These are phyloP conservation scores for Hyphochytrium catenoides DNA, from an alignment of 352 stramenopile species.

Conservation along the genomic window DNA sequence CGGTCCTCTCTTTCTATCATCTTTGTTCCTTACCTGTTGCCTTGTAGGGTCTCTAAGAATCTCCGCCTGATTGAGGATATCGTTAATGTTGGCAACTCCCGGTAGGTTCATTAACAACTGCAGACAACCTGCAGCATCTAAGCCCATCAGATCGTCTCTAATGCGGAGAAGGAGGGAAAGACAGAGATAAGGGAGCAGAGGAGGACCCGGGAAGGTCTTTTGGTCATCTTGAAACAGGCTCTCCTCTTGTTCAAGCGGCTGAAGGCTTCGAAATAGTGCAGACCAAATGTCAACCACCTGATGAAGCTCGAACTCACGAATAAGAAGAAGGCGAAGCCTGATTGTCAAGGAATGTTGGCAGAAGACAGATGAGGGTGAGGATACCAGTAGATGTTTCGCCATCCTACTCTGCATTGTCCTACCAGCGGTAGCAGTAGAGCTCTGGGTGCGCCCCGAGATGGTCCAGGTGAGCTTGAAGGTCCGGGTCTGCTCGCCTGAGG, in stretches of 20 bases:
- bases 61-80: slow-evolving; percentile 11
- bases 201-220: slow-evolving; percentile 22
- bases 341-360: too few relatives aligned
- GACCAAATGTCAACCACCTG: slow-evolving; percentile 35
- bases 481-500: slow-evolving; percentile 19
- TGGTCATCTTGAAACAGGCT: not conserved
- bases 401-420: too few relatives aligned
- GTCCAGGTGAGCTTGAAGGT: slow-evolving; percentile 44
- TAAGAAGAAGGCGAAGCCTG: slow-evolving; percentile 42
- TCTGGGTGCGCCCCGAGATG: slow-evolving; percentile 49
- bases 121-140: slow-evolving; percentile 42
- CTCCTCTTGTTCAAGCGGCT: slow-evolving; percentile 1
- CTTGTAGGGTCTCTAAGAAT: slow-evolving; percentile 25
- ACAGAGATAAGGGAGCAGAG: slow-evolving; percentile 34
- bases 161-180: slow-evolving; percentile 30
- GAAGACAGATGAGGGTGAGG: too few relatives aligned
- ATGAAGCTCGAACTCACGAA: slow-evolving; percentile 36
- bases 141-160: too few relatives aligned
- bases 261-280: slow-evolving; percentile 29
- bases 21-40: too few relatives aligned
- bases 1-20: too few relatives aligned
- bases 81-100: not conserved
- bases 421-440: slow-evolving; percentile 51
- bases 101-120: slow-evolving; percentile 37
- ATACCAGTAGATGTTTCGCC: too few relatives aligned